Base-by-base conservation (phyloP, 2,329 filamentous ascomycete species). In the Xylariaceae sp. region DNA sequence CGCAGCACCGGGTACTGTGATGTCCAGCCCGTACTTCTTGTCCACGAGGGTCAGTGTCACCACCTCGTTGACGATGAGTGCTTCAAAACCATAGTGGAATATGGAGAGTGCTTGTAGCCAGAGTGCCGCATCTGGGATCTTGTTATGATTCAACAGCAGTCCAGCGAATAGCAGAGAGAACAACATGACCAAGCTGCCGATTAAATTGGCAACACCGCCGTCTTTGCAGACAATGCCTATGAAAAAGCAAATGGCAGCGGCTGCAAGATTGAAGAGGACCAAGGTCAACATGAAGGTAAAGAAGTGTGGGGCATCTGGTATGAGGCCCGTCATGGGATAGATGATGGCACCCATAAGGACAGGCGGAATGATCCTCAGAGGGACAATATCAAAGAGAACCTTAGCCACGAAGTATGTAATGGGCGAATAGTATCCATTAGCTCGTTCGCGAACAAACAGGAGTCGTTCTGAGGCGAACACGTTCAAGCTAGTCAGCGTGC, bases 11-110 rank as follows among this genome's bases (percentile, higher is more conserved):
- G 95, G 95, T 0, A 99, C 92, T 49, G 95, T 94, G 62, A 99
- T 99, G 69, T 98, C 92, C 4, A 99, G 84, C 5, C 95, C 95
- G 64, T 96, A 97, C 75, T 98, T 96, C 74, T 95, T 89, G 73
- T 99, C 95, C 37, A 96, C 86, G 23, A 99, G 83, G 0, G 90
- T 94, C 39, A 99, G 80, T 68, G 92, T 91, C 23, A 92, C 87
- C 43, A 97, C 96, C 77, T 99, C 95, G 71, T 98, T 99, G 67
- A 99, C 95, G 62, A 98, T 96, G 12, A 99, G 83, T 2, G 91
- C 90, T 79, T 99, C 95, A 67, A 98, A 98, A 4, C 89, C 94
- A 71, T 96, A 99, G 73, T 99, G 95, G 83, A 99, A 99, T 62
- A 99, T 99, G 1, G 93, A 97, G 7, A 99, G 78, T 76, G 85